Evolutionary conservation across 306 rosid species (phyloP).

Genomic region (Cicer judaicum): DNA sequence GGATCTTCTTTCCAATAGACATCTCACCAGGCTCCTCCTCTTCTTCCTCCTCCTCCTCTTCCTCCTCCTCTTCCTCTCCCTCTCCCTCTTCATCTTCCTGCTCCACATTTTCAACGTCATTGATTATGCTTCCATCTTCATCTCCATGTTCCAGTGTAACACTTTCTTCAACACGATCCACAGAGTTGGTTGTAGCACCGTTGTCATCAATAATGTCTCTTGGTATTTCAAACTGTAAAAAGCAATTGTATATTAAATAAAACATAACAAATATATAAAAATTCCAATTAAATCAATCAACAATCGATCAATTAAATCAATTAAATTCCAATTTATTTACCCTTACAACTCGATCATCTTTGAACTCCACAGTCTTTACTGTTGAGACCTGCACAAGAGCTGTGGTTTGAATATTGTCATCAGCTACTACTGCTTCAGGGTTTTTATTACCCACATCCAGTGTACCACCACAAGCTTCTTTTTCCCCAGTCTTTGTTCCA

Average conservation of each 20-base stretch:
- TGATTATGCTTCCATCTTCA: slow-evolving; percentile 55
- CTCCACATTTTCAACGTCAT: slow-evolving; percentile 51
- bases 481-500: slow-evolving; percentile 43
- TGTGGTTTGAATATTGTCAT: slow-evolving; percentile 45
- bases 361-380: slow-evolving; percentile 47
- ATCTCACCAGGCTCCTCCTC: slow-evolving; percentile 59
- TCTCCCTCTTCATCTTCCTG: slow-evolving; percentile 44
- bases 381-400: slow-evolving; percentile 52
- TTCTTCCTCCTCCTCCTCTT: slow-evolving; percentile 52
- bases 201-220: slow-evolving; percentile 51
- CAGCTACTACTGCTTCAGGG: slow-evolving; percentile 52
- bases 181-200: slow-evolving; percentile 48
- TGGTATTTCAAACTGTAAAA: slow-evolving; percentile 64
- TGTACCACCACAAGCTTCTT: slow-evolving; percentile 51
- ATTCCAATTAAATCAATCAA: slow-evolving; percentile 25
- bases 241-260: neutral
- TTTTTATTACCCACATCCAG: slow-evolving; percentile 45
- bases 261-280: neutral
- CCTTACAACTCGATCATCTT: slow-evolving; percentile 67
- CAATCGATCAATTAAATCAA: no score
- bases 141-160: slow-evolving; percentile 49
- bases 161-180: slow-evolving; percentile 55
- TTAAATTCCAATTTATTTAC: no score
- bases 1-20: slow-evolving; percentile 74
- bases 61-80: slow-evolving; percentile 50